phyloP scores from a whole-genome alignment of 495 filamentous ascomycete species.

The Trichoderma erinaceum region DNA sequence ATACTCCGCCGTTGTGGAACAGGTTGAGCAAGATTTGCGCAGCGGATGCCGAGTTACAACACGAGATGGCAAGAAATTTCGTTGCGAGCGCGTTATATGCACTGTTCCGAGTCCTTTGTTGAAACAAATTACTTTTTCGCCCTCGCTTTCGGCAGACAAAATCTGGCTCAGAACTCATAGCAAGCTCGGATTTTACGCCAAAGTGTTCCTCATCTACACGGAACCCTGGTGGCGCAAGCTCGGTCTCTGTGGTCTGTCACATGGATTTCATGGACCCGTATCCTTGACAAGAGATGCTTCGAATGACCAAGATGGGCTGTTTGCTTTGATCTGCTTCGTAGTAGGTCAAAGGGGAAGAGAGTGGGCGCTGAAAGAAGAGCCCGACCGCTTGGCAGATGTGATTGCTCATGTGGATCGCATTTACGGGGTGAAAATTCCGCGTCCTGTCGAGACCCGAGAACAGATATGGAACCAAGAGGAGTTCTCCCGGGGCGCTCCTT shows the following conservation, averaged over 20 bases:
- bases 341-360: conserved; percentile 19
- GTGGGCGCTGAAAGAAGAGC: conserved; percentile 25
- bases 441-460: conserved; percentile 19
- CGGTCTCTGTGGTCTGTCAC: conserved; percentile 31
- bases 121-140: conserved; percentile 30
- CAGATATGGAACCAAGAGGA: conserved; percentile 21
- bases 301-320: conserved; percentile 29
- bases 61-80: conserved; percentile 19
- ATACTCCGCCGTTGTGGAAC: neutral
- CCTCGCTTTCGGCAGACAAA: neutral
- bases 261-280: conserved; percentile 29
- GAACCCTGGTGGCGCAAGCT: conserved; percentile 37
- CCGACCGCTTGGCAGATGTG: conserved; percentile 15
- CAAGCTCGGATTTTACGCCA: conserved; percentile 33
- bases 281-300: conserved; percentile 37
- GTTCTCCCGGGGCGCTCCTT: conserved; percentile 21
- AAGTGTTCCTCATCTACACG: conserved; percentile 33
- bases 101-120: conserved; percentile 31
- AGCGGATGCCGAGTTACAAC: conserved; percentile 18
- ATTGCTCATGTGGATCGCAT: conserved; percentile 16
- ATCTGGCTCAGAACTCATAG: conserved; percentile 20
- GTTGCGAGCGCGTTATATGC: conserved; percentile 33
- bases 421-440: conserved; percentile 12
- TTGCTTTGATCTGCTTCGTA: conserved; percentile 39
- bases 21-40: neutral